A percentile compares a stretch with the other conserved stretches of the same genome.
Conservation (phyloP, 208 protist species). For the Leptomonas seymouri region DNA sequence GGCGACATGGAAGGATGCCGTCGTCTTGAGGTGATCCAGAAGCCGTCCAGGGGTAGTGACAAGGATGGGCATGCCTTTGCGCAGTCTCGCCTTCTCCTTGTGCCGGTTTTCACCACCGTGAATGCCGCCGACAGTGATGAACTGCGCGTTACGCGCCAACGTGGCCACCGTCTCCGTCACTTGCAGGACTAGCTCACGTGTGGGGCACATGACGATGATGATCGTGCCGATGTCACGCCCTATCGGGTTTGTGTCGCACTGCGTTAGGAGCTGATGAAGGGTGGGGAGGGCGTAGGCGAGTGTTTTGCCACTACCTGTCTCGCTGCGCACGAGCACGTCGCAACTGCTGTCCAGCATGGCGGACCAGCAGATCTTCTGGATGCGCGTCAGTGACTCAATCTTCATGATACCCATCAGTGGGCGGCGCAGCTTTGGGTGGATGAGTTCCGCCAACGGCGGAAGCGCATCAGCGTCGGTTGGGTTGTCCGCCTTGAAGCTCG, state of each 20-base stretch:
- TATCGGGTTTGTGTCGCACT: constrained; percentile 81
- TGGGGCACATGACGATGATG: constrained; percentile 87
- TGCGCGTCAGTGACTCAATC: constrained; percentile 82
- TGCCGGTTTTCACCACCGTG: constrained; percentile 83
- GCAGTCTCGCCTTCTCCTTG: constrained; percentile 88
- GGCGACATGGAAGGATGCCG: constrained; percentile 65
- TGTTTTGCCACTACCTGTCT: constrained; percentile 94
- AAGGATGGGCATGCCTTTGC: constrained; percentile 84
- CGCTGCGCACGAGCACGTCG: constrained; percentile 89
- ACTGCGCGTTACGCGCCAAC: constrained; percentile 80
- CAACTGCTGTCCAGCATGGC: constrained; percentile 75
- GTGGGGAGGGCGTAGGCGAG: constrained; percentile 94
- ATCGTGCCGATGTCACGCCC: constrained; percentile 73
- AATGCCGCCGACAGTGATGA: constrained; percentile 84
- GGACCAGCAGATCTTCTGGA: constrained; percentile 95
- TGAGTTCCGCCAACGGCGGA: constrained; percentile 50
- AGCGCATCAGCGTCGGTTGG: constrained; percentile 42
- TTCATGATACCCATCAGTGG: constrained; percentile 64
- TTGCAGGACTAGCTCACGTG: constrained; percentile 87
- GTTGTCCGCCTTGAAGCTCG: constrained; percentile 56
- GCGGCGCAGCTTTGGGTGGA: constrained; percentile 74
- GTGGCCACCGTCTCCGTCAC: constrained; percentile 68
- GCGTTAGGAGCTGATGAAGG: constrained; percentile 87
- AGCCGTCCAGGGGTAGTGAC: constrained; percentile 87
- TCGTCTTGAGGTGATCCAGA: constrained; percentile 89